A percentile compares a stretch with the other conserved stretches of the same genome.
Evolutionary conservation across 2,329 filamentous ascomycete genomes (phyloP).

Genomic region (Clathrospora elynae): DNA sequence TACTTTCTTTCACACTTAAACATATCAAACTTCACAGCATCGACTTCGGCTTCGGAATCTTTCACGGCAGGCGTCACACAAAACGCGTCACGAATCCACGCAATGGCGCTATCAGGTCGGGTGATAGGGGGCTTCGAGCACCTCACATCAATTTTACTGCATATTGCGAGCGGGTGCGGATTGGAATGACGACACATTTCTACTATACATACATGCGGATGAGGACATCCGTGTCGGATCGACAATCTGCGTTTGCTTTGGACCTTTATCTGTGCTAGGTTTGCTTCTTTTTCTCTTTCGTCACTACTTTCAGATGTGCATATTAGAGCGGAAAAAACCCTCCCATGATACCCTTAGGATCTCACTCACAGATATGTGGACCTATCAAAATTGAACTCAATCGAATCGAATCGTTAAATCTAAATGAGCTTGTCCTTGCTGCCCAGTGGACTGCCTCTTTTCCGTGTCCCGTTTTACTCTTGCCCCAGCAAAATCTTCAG

Average conservation of each 20-base stretch:
- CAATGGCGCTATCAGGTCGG: constrained; percentile 6
- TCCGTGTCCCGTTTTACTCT: too few species aligned
- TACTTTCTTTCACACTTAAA: constrained; percentile 15
- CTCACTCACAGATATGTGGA: constrained; percentile 17
- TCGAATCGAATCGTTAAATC: constrained; percentile 26
- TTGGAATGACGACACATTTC: constrained; percentile 17
- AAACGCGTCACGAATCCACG: constrained; percentile 16
- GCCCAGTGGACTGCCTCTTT: too few species aligned
- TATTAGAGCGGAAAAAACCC: constrained; percentile 19
- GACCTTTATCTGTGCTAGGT: constrained; percentile 12
- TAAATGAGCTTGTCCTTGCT: too few species aligned
- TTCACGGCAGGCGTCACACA: constrained; percentile 12
- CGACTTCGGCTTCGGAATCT: constrained; percentile 6
- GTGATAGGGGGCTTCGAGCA: constrained; percentile 11
- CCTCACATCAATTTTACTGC: too few species aligned
- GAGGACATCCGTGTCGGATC: constrained; percentile 11
- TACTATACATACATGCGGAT: constrained; percentile 12
- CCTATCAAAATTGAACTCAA: constrained; percentile 29
- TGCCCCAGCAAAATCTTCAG: constrained; percentile 66
- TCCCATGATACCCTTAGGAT: constrained; percentile 34
- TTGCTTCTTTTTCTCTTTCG: constrained; percentile 8
- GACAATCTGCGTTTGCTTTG: constrained; percentile 15
- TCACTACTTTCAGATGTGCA: constrained; percentile 22
- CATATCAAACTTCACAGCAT: constrained; percentile 19
- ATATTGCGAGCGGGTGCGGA: too few species aligned